Evolutionary conservation across 768 basidiomycete species (phyloP).

Genomic region (Termitomyces sp.): DNA sequence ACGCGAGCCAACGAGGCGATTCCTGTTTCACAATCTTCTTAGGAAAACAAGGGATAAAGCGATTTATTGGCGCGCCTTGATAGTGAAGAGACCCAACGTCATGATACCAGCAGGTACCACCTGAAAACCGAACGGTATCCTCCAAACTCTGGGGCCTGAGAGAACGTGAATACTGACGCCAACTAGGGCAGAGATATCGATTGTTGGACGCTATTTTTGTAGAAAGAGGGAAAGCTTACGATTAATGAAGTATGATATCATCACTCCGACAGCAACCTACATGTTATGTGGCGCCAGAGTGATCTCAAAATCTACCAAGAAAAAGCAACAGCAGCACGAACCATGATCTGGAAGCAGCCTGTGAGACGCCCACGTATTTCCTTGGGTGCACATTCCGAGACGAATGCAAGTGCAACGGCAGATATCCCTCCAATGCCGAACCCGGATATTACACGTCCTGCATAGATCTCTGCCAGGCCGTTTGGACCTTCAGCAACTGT

Average conservation of each 20-base stretch:
- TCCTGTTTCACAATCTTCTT: constrained; percentile 39
- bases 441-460: constrained; percentile 77
- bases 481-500: constrained; percentile 58
- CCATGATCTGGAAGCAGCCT: constrained; percentile 85
- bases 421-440: constrained; percentile 82
- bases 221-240: constrained; percentile 38
- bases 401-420: constrained; percentile 79
- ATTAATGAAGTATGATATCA: constrained; percentile 83
- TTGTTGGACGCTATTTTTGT: not conserved
- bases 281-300: not conserved
- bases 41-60: too few relatives aligned
- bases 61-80: constrained; percentile 38
- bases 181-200: constrained; percentile 29
- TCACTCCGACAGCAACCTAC: constrained; percentile 72
- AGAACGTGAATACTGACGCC: constrained; percentile 57
- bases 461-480: constrained; percentile 74
- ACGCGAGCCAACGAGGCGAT: constrained; percentile 76
- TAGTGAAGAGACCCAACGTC: constrained; percentile 62
- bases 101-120: constrained; percentile 77
- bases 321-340: constrained; percentile 14
- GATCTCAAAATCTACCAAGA: not conserved
- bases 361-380: constrained; percentile 84
- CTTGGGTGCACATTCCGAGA: constrained; percentile 86
- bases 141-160: constrained; percentile 52
- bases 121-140: constrained; percentile 75